A percentile compares a stretch with the other conserved stretches of the same genome.
These are phyloP conservation scores for Globisporangium spiculum DNA, from an alignment of 352 stramenopile genomes.

Conservation along the genomic window DNA sequence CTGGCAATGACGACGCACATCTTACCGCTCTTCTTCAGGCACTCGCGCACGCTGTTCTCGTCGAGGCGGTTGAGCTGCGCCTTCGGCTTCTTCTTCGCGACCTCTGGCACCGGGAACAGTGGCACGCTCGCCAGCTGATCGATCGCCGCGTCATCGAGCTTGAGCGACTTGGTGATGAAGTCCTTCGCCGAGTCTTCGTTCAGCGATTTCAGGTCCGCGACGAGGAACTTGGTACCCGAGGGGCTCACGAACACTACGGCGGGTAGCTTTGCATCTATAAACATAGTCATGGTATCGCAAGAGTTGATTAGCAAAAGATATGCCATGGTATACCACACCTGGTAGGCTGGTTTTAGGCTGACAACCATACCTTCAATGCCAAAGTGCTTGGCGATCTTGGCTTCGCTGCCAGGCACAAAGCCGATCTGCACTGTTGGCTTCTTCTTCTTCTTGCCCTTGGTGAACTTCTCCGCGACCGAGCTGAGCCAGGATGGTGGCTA, in stretches of 20 bases:
- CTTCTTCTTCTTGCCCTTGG: conserved; percentile 60
- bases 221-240: conserved; percentile 41
- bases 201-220: conserved; percentile 27
- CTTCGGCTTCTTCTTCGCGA: conserved; percentile 71
- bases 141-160: conserved; percentile 26
- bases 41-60: conserved; percentile 33
- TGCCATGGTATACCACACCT: not conserved
- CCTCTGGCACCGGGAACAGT: conserved; percentile 60
- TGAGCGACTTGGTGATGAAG: conserved; percentile 53
- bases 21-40: conserved; percentile 47
- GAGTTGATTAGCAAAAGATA: not conserved
- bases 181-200: conserved; percentile 49
- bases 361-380: conserved; percentile 32
- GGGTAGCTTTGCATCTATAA: conserved; percentile 41
- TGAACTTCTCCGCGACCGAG: conserved; percentile 56
- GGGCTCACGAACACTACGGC: conserved; percentile 60
- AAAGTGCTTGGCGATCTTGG: conserved; percentile 69
- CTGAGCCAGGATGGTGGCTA: conserved; percentile 56
- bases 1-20: conserved; percentile 70
- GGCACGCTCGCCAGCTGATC: conserved; percentile 36
- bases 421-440: conserved; percentile 43
- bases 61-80: conserved; percentile 43
- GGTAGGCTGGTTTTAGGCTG: not conserved
- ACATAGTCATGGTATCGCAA: not conserved
- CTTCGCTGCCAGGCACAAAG: conserved; percentile 60